Evolutionary conservation across 768 basidiomycete species (phyloP).

Genomic region (Termitomyces eurrhizus): DNA sequence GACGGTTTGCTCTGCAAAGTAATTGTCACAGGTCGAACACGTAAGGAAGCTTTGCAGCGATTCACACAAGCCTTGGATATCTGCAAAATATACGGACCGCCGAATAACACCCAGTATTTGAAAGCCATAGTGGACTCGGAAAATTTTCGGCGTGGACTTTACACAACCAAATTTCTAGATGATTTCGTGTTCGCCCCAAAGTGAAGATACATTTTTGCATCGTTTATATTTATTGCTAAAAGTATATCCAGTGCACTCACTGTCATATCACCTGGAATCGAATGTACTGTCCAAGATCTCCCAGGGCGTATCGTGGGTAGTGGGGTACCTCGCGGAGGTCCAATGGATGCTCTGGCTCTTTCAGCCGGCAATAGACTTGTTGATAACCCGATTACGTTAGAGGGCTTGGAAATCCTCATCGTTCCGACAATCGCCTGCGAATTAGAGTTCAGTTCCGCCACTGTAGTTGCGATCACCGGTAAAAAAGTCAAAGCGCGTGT

Average conservation of each 20-base stretch:
- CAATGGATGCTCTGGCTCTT: slow-evolving; percentile 60
- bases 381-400: slow-evolving; percentile 45
- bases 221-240: background rate
- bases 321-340: slow-evolving; percentile 61
- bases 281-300: slow-evolving; percentile 55
- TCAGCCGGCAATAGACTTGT: slow-evolving; percentile 54
- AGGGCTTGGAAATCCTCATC: slow-evolving; percentile 53
- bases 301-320: slow-evolving; percentile 48
- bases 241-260: slow-evolving; percentile 40
- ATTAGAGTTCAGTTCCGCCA: slow-evolving; percentile 44
- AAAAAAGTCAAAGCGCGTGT: slow-evolving; percentile 39
- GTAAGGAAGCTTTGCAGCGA: slow-evolving; percentile 41
- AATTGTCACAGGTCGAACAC: slow-evolving; percentile 43
- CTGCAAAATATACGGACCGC: slow-evolving; percentile 49
- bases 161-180: slow-evolving; percentile 48
- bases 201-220: slow-evolving; percentile 25
- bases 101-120: slow-evolving; percentile 57
- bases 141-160: slow-evolving; percentile 36
- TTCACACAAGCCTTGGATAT: slow-evolving; percentile 35
- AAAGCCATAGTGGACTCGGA: slow-evolving; percentile 36
- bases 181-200: slow-evolving; percentile 36
- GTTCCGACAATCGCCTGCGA: slow-evolving; percentile 39
- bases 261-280: slow-evolving; percentile 51
- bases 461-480: slow-evolving; percentile 56
- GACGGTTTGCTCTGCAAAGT: slow-evolving; percentile 61